Base-by-base conservation (phyloP, 176 grass and related monocot genomes). In the Oryza brachyantha region DNA sequence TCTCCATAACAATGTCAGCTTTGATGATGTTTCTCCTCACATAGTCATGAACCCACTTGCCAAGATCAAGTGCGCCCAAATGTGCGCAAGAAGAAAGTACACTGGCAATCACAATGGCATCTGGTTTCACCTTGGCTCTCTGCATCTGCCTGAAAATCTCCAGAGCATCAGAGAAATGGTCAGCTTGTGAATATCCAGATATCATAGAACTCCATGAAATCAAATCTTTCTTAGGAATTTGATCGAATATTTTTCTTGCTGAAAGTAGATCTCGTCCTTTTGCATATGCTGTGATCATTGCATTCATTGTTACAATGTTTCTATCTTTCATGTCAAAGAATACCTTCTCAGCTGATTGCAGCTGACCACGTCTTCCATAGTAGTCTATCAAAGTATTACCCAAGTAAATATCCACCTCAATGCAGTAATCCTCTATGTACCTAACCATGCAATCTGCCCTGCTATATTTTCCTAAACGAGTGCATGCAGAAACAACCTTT, bases 161-260 rank as follows among this genome's bases (percentile, higher is more conserved):
- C 26, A 85, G 38, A 38, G 85, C 79, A 26, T 88, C 82, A 66
- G 91, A 83, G 61, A 90, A 93, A 34, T n/a, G 46, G 63, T 74
- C 83, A 19, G 64, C 64, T 42, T 85, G 74, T 2, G 82, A 93
- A 71, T 88, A 93, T 43, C 79, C 79, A 0, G 79, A 83, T 63
- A 86, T 77, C 45, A 93, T 91, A 45, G 88, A 91, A 66, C 79
- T 88, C 85, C 85, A 90, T 46, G 88, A 84, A 63, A 90, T 86
- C 79, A 90, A 68, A 86, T 93, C 75, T 59, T 82, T 88, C 39
- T 60, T 43, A 61, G 72, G 61, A 71, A 70, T 88, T 72, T 79
- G 52, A 73, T 86, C 21, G 24, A 86, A 93, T 62, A 91, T 78
- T 57, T 67, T 88, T 45, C 83, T 90, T 1, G 67, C 83, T 13